Base-by-base conservation (phyloP, 75 land plant species). In the Pinus albicaulis region DNA sequence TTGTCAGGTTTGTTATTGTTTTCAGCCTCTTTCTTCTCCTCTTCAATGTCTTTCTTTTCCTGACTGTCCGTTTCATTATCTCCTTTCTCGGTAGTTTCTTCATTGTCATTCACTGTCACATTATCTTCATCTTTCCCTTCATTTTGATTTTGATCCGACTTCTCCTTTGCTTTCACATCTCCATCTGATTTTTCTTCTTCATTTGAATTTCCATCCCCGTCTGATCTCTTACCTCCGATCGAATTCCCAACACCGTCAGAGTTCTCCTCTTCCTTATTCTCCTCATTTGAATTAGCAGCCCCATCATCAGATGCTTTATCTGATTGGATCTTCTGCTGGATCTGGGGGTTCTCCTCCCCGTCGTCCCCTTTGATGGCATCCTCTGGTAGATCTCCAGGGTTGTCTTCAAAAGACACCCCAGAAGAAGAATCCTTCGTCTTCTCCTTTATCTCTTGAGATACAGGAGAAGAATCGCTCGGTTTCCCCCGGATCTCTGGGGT, bases 371-470 rank as follows among this genome's bases (percentile, higher is more conserved):
- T 60, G 14, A 57, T 75, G 53, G 77, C 77, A 52, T 78, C 79
- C 22, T 48, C 61, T 10, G 80, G 41, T 15, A 63, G 66, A 59
- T 58, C 80, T 17, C 80, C 80, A 25, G 84, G 63, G 34, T 31
- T 76, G 59, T 82, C 85, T 76, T 82, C 85, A 71, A 77, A 82
- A n/a, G 77, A 60, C n/a, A 61, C 58, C 38, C 59, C 28, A n/a
- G 74, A 14, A 63, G 78, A 59, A 7, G 76, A 36, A 14, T 77
- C 78, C 12, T 22, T 25, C n/a, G 25, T 77, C 53, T 72, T 72
- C 57, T 72, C 57, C 17, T 13, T 22, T 28, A 24, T 55, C 74
- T 72, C 74, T 25, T 44, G 57, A 72, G 61, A 59, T 8, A n/a
- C 61, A 7, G 61, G 6, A 59, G 61, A 59, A 59, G 61, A 59